Evolutionary conservation across 345 rosid species (phyloP).

Genomic region (Carallia brachiata): DNA sequence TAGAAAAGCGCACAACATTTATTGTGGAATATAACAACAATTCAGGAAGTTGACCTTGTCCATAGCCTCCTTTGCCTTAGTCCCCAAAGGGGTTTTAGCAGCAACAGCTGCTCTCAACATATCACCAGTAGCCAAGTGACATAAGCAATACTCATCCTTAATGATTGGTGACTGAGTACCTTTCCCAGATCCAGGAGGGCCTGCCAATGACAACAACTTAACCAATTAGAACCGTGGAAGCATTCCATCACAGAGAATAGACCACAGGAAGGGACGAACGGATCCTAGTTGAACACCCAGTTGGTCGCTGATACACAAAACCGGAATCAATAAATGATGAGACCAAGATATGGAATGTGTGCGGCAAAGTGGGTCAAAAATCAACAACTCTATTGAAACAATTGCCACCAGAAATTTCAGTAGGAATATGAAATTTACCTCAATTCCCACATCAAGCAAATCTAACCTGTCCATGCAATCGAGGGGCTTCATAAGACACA

Average conservation of each 20-base stretch:
- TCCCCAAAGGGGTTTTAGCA: constrained; percentile 89
- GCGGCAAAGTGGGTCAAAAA: too few species aligned
- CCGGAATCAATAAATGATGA: too few species aligned
- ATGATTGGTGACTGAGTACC: constrained; percentile 96
- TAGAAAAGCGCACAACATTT: not conserved
- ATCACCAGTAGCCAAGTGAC: constrained; percentile 99
- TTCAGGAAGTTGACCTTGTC: constrained; percentile 55
- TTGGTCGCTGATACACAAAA: too few species aligned
- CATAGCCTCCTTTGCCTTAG: constrained; percentile 98
- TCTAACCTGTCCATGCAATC: too few species aligned
- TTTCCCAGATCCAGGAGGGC: constrained; percentile 99
- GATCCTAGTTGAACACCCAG: too few species aligned
- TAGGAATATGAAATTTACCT: too few species aligned
- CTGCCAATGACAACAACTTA: constrained; percentile 33
- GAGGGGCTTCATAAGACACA: too few species aligned
- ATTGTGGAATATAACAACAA: not conserved
- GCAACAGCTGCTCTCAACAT: constrained; percentile 98
- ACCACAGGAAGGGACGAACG: not conserved
- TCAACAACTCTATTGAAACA: too few species aligned
- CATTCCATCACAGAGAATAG: not conserved
- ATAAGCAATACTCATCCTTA: constrained; percentile 89
- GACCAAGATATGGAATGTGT: too few species aligned
- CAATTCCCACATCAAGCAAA: too few species aligned
- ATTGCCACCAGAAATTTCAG: too few species aligned
- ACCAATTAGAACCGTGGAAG: not conserved